Evolutionary conservation across 1,284 basidiomycete genomes (phyloP).

Genomic region (Cutaneotrichosporon sp.): DNA sequence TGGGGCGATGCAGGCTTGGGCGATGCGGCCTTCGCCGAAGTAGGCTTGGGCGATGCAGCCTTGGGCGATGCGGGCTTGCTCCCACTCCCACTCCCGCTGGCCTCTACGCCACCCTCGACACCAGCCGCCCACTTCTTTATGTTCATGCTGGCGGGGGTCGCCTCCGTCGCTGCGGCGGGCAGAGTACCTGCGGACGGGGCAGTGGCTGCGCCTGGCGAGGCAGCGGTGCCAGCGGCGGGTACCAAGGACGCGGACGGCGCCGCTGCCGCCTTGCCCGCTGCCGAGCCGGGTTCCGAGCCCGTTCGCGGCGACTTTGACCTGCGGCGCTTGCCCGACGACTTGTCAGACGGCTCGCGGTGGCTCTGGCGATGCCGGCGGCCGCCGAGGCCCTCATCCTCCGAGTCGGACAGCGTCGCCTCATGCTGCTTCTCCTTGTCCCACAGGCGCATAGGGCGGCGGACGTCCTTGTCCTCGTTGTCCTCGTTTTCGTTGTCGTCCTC

Average conservation of each 20-base stretch:
- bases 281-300: not conserved
- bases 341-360: conserved; percentile 30
- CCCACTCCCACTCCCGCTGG: not conserved
- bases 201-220: conserved; percentile 1
- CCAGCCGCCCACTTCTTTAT: conserved; percentile 26
- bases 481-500: conserved; percentile 80
- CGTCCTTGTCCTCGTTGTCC: conserved; percentile 73
- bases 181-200: conserved; percentile 1
- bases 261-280: not conserved
- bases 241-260: not conserved
- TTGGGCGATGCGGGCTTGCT: not conserved
- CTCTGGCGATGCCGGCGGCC: conserved; percentile 49
- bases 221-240: conserved; percentile 2
- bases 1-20: no score
- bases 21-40: conserved; percentile 3
- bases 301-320: conserved; percentile 18
- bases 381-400: conserved; percentile 58
- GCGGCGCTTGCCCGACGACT: conserved; percentile 14
- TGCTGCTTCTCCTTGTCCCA: conserved; percentile 51
- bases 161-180: not conserved
- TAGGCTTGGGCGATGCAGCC: not conserved
- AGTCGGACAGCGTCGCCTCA: conserved; percentile 55
- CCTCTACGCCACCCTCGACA: conserved; percentile 13
- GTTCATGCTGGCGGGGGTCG: conserved; percentile 12
- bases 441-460: conserved; percentile 63